These are phyloP conservation scores for Lepiota subincarnata DNA, from an alignment of 768 basidiomycete species.

Conservation along the genomic window DNA sequence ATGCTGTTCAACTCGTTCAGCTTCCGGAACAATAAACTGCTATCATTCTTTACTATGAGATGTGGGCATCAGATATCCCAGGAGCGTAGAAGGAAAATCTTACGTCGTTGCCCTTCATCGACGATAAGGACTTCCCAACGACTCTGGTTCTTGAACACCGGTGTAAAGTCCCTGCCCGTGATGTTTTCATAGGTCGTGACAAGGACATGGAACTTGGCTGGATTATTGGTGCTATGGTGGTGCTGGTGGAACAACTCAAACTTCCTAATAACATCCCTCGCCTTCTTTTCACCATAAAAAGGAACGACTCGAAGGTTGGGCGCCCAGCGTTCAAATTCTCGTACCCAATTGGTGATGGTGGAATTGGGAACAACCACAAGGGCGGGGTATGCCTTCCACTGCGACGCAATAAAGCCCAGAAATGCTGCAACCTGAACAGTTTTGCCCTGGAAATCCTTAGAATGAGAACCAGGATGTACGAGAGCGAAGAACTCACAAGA, in stretches of 20 bases:
- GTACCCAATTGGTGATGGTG: slow-evolving; percentile 91
- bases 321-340: slow-evolving; percentile 89
- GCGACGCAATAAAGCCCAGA: slow-evolving; percentile 58
- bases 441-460: slow-evolving; percentile 55
- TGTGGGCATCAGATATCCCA: slow-evolving; percentile 4
- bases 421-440: slow-evolving; percentile 91
- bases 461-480: slow-evolving; percentile 1
- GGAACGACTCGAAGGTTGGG: slow-evolving; percentile 75
- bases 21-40: slow-evolving; percentile 74
- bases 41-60: slow-evolving; percentile 77
- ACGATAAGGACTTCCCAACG: slow-evolving; percentile 94
- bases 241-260: slow-evolving; percentile 74
- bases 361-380: slow-evolving; percentile 96
- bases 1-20: slow-evolving; percentile 73
- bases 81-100: slow-evolving; percentile 25
- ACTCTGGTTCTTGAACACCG: slow-evolving; percentile 76
- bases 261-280: slow-evolving; percentile 74
- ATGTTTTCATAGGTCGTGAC: slow-evolving; percentile 92
- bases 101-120: slow-evolving; percentile 90
- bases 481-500: slow-evolving; percentile 42
- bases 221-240: slow-evolving; percentile 36
- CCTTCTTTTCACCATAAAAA: slow-evolving; percentile 76
- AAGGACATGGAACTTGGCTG: slow-evolving; percentile 81
- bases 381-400: slow-evolving; percentile 65
- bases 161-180: slow-evolving; percentile 63